Conservation (phyloP, 2,329 filamentous ascomycete genomes). For the Elsinoe australis region DNA sequence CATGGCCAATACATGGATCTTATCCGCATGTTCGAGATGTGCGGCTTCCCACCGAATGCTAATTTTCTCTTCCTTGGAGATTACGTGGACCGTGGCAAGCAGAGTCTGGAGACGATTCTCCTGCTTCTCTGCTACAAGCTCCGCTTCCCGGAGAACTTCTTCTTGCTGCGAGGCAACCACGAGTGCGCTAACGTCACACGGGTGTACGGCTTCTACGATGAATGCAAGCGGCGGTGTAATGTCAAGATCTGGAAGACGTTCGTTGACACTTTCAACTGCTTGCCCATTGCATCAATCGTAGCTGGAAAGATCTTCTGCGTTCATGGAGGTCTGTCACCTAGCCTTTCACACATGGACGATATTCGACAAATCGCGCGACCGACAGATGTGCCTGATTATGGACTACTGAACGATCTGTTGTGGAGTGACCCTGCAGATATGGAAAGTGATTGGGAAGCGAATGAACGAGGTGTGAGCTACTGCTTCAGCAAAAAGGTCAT, state of each 20-base stretch:
- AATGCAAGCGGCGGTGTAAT: constrained; percentile 93
- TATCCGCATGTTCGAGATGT: constrained; percentile 98
- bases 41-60: constrained; percentile 81
- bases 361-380: constrained; percentile 92
- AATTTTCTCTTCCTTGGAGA: constrained; percentile 95
- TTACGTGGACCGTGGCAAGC: constrained; percentile 94
- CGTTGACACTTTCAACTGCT: constrained; percentile 89
- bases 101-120: constrained; percentile 89
- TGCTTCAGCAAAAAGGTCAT: constrained; percentile 99
- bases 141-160: constrained; percentile 96
- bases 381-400: constrained; percentile 95
- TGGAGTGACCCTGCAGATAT: constrained; percentile 98
- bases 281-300: constrained; percentile 93
- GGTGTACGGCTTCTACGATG: constrained; percentile 96
- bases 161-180: constrained; percentile 87
- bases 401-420: constrained; percentile 84
- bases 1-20: constrained; percentile 95
- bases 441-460: constrained; percentile 92
- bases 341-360: constrained; percentile 93
- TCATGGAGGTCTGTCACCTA: constrained; percentile 87
- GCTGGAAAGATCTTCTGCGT: constrained; percentile 97
- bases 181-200: constrained; percentile 94
- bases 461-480: constrained; percentile 93
- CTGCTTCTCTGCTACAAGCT: constrained; percentile 93
- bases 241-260: constrained; percentile 99